A percentile compares a stretch with the other conserved stretches of the same genome.
These are phyloP conservation scores for Paracoccidioides lutzii DNA, from an alignment of 2,329 filamentous ascomycete genomes.

Conservation along the genomic window DNA sequence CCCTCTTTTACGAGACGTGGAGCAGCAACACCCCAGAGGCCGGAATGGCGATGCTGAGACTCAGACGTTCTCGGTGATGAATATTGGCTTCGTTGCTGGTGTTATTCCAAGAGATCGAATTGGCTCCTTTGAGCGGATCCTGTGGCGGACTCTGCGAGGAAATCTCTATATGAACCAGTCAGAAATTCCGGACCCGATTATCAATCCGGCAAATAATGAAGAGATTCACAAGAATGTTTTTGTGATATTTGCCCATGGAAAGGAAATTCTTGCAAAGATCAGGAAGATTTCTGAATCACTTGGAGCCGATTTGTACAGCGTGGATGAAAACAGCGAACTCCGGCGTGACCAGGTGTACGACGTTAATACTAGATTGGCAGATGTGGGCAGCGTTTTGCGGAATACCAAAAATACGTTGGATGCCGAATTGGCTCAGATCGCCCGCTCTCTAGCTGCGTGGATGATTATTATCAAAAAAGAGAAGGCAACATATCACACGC, in stretches of 20 bases:
- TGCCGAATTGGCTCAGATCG: conserved; percentile 86
- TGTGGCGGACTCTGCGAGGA: conserved; percentile 92
- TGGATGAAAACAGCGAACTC: conserved; percentile 94
- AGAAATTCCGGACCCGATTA: conserved; percentile 84
- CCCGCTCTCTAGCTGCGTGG: conserved; percentile 84
- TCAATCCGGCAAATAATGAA: conserved; percentile 88
- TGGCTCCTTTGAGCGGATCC: conserved; percentile 87
- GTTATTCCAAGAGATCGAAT: conserved; percentile 90
- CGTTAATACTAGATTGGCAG: conserved; percentile 83
- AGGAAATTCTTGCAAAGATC: conserved; percentile 97
- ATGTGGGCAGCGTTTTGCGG: conserved; percentile 79
- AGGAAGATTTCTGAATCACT: conserved; percentile 97
- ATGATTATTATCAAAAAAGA: conserved; percentile 97
- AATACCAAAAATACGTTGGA: conserved; percentile 94
- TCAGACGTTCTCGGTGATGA: conserved; percentile 82
- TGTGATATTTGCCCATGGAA: conserved; percentile 96
- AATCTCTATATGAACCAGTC: conserved; percentile 99
- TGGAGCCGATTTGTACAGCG: conserved; percentile 87
- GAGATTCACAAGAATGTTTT: conserved; percentile 94
- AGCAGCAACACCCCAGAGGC: conserved; percentile 55
- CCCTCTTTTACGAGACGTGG: conserved; percentile 81
- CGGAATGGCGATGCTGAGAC: conserved; percentile 49
- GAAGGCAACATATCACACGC: conserved; percentile 89
- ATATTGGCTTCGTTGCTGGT: conserved; percentile 95
- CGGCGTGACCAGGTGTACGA: conserved; percentile 93